A percentile compares a stretch with the other conserved stretches of the same genome.
Conservation (phyloP, 1,139 yeast genomes). For the Suzukiozyma palmioleophila region DNA sequence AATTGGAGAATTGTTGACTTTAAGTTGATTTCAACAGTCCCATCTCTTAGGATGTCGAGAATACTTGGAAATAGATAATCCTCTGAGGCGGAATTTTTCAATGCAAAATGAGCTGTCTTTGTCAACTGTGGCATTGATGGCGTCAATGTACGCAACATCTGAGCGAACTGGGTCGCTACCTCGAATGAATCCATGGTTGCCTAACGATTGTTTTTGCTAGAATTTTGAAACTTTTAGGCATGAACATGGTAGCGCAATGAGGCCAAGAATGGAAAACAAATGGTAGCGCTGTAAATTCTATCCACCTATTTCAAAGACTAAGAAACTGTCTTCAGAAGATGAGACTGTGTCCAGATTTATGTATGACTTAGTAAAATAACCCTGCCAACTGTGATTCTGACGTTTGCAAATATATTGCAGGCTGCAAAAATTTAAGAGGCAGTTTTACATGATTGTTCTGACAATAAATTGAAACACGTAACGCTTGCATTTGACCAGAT, state of each 20-base stretch:
- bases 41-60: constrained; percentile 57
- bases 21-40: constrained; percentile 48
- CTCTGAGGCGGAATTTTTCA: constrained; percentile 54
- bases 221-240: neutral
- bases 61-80: constrained; percentile 74
- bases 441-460: no score
- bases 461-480: no score
- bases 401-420: no score
- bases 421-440: no score
- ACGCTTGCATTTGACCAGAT: no score
- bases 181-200: constrained; percentile 70
- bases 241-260: neutral
- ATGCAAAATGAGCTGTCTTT: constrained; percentile 56
- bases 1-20: constrained; percentile 67
- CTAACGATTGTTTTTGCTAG: neutral
- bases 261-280: no score
- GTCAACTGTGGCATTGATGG: constrained; percentile 58
- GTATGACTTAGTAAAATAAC: no score
- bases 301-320: no score
- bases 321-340: no score
- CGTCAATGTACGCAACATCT: constrained; percentile 53
- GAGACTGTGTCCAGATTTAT: no score
- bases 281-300: no score
- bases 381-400: no score
- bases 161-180: constrained; percentile 65